phyloP scores from a whole-genome alignment of 495 filamentous ascomycete genomes.

The Evernia prunastri region DNA sequence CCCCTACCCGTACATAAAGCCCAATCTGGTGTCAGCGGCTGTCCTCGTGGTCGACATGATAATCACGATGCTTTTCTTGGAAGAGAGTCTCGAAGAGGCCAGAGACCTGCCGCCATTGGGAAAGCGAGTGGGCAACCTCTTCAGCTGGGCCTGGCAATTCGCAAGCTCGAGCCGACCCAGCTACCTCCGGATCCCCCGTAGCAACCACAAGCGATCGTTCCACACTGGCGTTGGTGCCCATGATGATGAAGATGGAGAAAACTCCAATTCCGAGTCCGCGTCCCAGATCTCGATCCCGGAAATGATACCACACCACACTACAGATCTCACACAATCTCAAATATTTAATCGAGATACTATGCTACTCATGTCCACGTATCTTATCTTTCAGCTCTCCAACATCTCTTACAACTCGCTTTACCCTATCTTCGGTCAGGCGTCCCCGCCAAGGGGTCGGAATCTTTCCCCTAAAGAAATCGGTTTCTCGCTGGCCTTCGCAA shows the following conservation, averaged over 20 bases:
- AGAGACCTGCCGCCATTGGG: slow-evolving; percentile 56
- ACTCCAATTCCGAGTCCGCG: slow-evolving; percentile 27
- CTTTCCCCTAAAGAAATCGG: slow-evolving; percentile 78
- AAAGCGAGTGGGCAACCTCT: slow-evolving; percentile 51
- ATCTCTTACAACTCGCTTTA: slow-evolving; percentile 87
- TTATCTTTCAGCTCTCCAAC: slow-evolving; percentile 84
- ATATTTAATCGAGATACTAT: slow-evolving; percentile 74
- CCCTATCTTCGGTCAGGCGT: slow-evolving; percentile 76
- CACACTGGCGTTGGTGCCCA: slow-evolving; percentile 32
- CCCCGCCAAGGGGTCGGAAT: slow-evolving; percentile 65
- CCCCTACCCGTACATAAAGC: slow-evolving; percentile 74
- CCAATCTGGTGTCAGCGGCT: slow-evolving; percentile 68
- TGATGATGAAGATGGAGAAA: slow-evolving; percentile 32
- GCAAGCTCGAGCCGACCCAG: slow-evolving; percentile 53
- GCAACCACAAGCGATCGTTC: slow-evolving; percentile 4
- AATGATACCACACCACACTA: slow-evolving; percentile 36
- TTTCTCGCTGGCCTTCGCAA: slow-evolving; percentile 76
- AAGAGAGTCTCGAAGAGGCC: slow-evolving; percentile 79
- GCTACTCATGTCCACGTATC: slow-evolving; percentile 70
- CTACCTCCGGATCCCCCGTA: slow-evolving; percentile 41
- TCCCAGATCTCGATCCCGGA: slow-evolving; percentile 32
- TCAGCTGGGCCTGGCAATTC: slow-evolving; percentile 70
- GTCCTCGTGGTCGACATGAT: slow-evolving; percentile 69
- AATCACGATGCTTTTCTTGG: slow-evolving; percentile 66
- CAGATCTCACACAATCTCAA: slow-evolving; percentile 41